Evolutionary conservation across 1,139 yeast species (phyloP).

Genomic region (Pichia sp.): DNA sequence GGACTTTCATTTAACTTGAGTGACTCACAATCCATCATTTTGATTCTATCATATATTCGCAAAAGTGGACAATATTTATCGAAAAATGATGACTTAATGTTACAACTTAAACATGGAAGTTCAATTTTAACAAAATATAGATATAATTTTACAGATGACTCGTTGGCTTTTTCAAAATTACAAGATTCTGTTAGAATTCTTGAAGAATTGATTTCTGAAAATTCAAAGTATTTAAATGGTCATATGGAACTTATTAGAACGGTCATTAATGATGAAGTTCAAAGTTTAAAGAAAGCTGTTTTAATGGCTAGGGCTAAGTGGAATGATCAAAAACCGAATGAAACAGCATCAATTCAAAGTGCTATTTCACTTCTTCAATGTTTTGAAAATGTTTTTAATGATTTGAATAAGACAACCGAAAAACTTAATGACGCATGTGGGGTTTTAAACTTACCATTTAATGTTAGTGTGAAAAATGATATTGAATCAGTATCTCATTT

Average conservation of each 20-base stretch:
- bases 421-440: slow-evolving; percentile 37
- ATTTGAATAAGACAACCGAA: slow-evolving; percentile 23
- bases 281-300: neutral
- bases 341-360: slow-evolving; percentile 37
- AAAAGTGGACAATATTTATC: slow-evolving; percentile 12
- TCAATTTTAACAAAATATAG: slow-evolving; percentile 39
- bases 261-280: slow-evolving; percentile 11
- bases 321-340: slow-evolving; percentile 42
- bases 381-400: slow-evolving; percentile 35
- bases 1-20: slow-evolving; percentile 30
- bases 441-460: slow-evolving; percentile 37
- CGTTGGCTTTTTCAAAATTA: slow-evolving; percentile 63
- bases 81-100: slow-evolving; percentile 7
- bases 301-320: slow-evolving; percentile 31
- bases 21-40: slow-evolving; percentile 33
- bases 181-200: slow-evolving; percentile 46
- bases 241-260: slow-evolving; percentile 35
- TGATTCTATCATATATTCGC: slow-evolving; percentile 33
- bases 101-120: slow-evolving; percentile 40
- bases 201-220: slow-evolving; percentile 36
- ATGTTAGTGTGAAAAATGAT: slow-evolving; percentile 26
- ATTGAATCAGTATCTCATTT: slow-evolving; percentile 53
- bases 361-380: slow-evolving; percentile 45
- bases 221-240: slow-evolving; percentile 24
- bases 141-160: slow-evolving; percentile 44